phyloP scores from a whole-genome alignment of 108 stramenopile genomes.

The Skeletonema grethae region DNA sequence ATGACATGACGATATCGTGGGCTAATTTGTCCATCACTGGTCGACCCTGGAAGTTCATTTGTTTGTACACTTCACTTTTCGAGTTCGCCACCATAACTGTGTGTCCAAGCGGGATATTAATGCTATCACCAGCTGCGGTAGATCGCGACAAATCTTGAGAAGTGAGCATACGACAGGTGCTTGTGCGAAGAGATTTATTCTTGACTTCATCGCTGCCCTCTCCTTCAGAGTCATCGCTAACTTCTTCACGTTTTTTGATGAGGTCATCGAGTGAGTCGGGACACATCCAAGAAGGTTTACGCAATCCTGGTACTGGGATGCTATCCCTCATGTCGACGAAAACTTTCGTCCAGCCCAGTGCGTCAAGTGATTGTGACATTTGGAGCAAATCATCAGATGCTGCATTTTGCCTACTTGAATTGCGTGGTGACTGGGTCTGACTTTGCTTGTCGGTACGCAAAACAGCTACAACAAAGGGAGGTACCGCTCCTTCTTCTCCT shows the following conservation, averaged over 20 bases:
- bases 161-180: conserved; percentile 18
- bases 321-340: conserved; percentile 79
- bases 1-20: conserved; percentile 52
- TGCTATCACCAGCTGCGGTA: conserved; percentile 47
- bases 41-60: conserved; percentile 71
- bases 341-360: conserved; percentile 88
- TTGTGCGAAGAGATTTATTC: not conserved
- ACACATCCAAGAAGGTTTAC: conserved; percentile 40
- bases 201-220: not conserved
- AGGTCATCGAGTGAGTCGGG: conserved; percentile 38
- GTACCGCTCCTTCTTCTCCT: not conserved
- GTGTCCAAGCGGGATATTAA: conserved; percentile 76
- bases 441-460: conserved; percentile 31
- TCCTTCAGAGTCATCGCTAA: conserved; percentile 10
- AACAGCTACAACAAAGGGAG: conserved; percentile 45
- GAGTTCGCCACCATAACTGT: conserved; percentile 88
- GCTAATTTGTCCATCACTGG: conserved; percentile 82
- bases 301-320: conserved; percentile 56
- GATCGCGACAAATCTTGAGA: conserved; percentile 56
- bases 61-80: conserved; percentile 57
- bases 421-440: not conserved
- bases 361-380: conserved; percentile 77
- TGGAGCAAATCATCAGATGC: conserved; percentile 35
- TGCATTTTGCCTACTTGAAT: not conserved
- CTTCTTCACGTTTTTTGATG: conserved; percentile 15